Evolutionary conservation across 1,284 basidiomycete species (phyloP), one percentile per base, ranked within the genome.

Genomic region (Prillingera fragicola): DNA sequence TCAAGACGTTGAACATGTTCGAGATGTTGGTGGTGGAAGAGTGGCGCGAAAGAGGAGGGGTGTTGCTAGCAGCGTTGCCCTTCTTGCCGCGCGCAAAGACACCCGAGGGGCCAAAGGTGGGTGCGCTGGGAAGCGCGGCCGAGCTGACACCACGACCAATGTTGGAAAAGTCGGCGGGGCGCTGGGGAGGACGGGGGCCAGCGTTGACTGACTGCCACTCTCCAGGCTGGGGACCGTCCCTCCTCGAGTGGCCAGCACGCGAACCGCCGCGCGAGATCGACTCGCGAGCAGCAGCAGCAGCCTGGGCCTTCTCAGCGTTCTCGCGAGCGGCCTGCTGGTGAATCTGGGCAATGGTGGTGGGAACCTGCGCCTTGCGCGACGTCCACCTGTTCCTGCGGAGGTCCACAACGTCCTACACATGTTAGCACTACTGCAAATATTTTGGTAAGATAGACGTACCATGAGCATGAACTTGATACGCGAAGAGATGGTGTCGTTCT

Each of bases 391-490:
- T 80, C 38, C 80, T 78, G 33, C 92, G 84, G 31, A 95, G 77
- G 68, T 97, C 94, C 55, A 94, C 80, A 33, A 96, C 78, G 70
- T 91, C 88, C 84, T 89, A 61, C 23, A 24, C 35, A 23, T 6
- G 38, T 42, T 27, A 19, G 22, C 24, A 54, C 22, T 52, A 38
- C 54, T 29, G 14, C 35, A 5, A 47, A 10, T 42, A 41, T 10
- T 15, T 19, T 43, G 38, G 14, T 23, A 26, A 18, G 26, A 40
- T 36, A 36, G 15, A 75, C 79, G 46, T 54, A 91, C 89, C 80
- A 87, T 80, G 48, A 97, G 78, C 90, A 96, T 96, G 75, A 89
- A 96, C 48, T 84, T 82, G 80, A 96, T 88, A 65, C 94, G 84
- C 25, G 88, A 82, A 47, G 81, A 82, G 54, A 95, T 81, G 44